Evolutionary conservation across 805 yeast species (phyloP), one percentile per base, ranked within the genome.

Genomic region (Sugiyamaella marilandica): DNA sequence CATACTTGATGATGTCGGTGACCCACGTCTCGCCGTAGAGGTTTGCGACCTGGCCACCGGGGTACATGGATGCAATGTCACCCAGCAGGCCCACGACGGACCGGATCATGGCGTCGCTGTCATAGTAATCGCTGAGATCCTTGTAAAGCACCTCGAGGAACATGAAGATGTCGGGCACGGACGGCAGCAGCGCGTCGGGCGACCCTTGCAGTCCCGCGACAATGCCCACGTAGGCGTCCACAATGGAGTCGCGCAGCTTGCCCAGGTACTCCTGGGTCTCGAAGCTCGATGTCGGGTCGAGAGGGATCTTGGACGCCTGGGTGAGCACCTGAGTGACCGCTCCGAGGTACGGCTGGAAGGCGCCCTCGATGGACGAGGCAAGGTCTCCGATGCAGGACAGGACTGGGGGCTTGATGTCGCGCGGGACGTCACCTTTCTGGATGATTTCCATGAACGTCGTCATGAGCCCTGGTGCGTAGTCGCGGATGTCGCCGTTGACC

Each of bases 311-410:
- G 10, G 70, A 60, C 10, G 74, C 77, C 58, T 70, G 70, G 24
- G 59, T 55, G 8, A 74, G 85, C 51, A 94, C 81, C 36, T 77
- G 78, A 85, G 91, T 85, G 33, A 90, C 96, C 55, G 82, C 87
- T 36, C 77, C 80, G 58, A 90, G 71, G 69, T 88, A 94, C 53
- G 84, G 88, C 59, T 78, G 77, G 70, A 92, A 94, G 51, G 77
- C 81, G 1, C 77, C 66, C 2, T 96, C 97, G 56, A 91, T 82
- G 11, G 94, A 83, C 0, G 96, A 80, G 2, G 98, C 97, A 63
- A 94, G 81, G 69, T 94, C 99, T 58, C 99, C 99, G 68, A 94
- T 88, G 63, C 96, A 89, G 10, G 97, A 87, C 59, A 94, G 73
- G 29, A 92, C 88, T 19, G 88, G 78, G 14, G 97, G 97, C 68